A percentile compares a stretch with the other conserved stretches of the same genome.
Conservation (phyloP, 148 eudicot genomes). For the Cornus florida region DNA sequence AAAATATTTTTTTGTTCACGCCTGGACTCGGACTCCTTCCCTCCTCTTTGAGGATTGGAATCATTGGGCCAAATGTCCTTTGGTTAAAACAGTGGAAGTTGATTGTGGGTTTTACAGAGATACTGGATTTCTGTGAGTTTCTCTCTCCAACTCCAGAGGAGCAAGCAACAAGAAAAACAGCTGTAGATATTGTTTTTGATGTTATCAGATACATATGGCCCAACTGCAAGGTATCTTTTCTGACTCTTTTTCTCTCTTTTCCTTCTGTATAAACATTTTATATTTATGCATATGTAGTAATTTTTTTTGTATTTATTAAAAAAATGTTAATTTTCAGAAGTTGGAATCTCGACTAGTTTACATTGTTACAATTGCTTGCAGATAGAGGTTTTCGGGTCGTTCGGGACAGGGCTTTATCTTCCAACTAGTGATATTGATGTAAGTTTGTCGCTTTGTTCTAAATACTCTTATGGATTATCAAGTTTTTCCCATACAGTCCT, state of each 20-base stretch:
- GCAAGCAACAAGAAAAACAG: conserved; percentile 64
- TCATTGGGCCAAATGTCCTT: too few species aligned
- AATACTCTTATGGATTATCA: neutral
- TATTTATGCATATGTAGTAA: too few species aligned
- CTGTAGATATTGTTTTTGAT: conserved; percentile 68
- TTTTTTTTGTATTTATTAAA: too few species aligned
- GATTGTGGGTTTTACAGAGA: conserved; percentile 48
- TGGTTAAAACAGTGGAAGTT: neutral
- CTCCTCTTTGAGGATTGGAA: too few species aligned
- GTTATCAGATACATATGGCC: conserved; percentile 95
- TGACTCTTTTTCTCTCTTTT: neutral
- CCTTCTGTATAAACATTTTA: too few species aligned
- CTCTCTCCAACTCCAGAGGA: conserved; percentile 91
- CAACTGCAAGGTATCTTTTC: conserved; percentile 57
- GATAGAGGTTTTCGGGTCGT: conserved; percentile 96
- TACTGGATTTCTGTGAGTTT: conserved; percentile 95
- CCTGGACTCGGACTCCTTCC: too few species aligned
- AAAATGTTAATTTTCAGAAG: too few species aligned
- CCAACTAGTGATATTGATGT: conserved; percentile 98
- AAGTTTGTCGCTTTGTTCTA: conserved; percentile 30
- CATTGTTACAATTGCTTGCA: conserved; percentile 24
- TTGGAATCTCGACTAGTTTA: neutral
- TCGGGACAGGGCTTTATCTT: conserved; percentile 94
- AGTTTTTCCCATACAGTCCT: neutral
- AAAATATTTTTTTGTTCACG: too few species aligned